Conservation (phyloP, 2,329 filamentous ascomycete species). For the Stachybotrys chartarum region DNA sequence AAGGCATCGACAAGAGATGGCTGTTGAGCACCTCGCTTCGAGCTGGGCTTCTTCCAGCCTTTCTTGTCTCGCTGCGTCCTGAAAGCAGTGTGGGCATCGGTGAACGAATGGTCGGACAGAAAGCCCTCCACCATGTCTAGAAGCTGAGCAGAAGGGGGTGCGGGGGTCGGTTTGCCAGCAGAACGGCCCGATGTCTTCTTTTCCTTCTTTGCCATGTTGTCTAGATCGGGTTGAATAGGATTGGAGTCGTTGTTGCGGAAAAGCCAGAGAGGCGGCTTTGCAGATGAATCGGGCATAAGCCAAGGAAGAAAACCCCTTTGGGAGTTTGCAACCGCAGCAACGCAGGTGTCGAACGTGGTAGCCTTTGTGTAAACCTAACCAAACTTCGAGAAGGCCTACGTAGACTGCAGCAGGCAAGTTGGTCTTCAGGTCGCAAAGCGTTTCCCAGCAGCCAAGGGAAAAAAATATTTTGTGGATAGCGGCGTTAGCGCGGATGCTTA, state of each 20-base stretch:
- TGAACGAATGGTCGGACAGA: slow-evolving; percentile 58
- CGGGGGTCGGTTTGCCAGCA: slow-evolving; percentile 11
- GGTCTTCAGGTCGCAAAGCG: neutral
- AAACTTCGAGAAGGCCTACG: too few relatives aligned
- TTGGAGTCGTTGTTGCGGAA: slow-evolving; percentile 32
- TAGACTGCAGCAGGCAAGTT: neutral
- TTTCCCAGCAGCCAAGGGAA: neutral
- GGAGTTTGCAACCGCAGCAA: neutral
- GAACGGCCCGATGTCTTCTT: slow-evolving; percentile 12
- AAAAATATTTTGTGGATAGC: neutral
- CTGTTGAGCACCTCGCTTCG: slow-evolving; percentile 7
- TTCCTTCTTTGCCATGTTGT: slow-evolving; percentile 27
- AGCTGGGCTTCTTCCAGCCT: slow-evolving; percentile 32
- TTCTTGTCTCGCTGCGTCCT: slow-evolving; percentile 53
- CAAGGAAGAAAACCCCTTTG: neutral
- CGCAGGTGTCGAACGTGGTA: neutral
- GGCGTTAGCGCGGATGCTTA: neutral
- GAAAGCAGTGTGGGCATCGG: slow-evolving; percentile 53
- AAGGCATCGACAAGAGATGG: slow-evolving; percentile 43
- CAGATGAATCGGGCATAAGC: slow-evolving; percentile 23
- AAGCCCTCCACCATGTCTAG: slow-evolving; percentile 62
- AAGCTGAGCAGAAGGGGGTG: slow-evolving; percentile 48
- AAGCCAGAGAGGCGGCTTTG: slow-evolving; percentile 32
- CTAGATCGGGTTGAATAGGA: slow-evolving; percentile 7
- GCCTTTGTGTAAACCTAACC: too few relatives aligned